Conservation (phyloP, 768 basidiomycete species). For the Mycena polygramma region DNA sequence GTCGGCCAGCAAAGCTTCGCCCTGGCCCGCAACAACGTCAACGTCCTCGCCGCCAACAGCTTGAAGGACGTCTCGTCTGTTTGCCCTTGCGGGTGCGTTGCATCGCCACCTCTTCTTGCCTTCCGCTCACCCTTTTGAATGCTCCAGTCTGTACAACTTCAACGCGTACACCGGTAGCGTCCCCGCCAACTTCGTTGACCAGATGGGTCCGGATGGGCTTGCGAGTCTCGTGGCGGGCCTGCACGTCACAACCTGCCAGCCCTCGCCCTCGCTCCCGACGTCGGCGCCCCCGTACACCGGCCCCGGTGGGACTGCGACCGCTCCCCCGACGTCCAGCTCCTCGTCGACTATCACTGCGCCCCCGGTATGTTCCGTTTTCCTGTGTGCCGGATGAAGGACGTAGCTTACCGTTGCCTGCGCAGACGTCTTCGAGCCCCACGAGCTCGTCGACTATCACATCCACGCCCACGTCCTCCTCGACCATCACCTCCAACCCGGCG, state of each 20-base stretch:
- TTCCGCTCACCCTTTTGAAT: background rate
- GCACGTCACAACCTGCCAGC: slow-evolving; percentile 28
- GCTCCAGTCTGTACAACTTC: slow-evolving; percentile 31
- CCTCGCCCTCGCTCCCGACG: slow-evolving; percentile 34
- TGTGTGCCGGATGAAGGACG: too few species aligned
- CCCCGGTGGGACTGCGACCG: slow-evolving; percentile 11
- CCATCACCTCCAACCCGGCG: slow-evolving; percentile 1
- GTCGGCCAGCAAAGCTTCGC: slow-evolving; percentile 38
- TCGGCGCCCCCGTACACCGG: slow-evolving; percentile 33
- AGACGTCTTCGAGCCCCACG: slow-evolving; percentile 12
- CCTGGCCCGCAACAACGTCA: slow-evolving; percentile 28
- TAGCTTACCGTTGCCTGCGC: too few species aligned
- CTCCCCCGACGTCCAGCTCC: slow-evolving; percentile 20
- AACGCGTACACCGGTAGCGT: slow-evolving; percentile 37
- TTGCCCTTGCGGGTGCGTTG: slow-evolving; percentile 36
- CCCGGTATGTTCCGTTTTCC: slow-evolving; percentile 21
- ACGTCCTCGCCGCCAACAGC: slow-evolving; percentile 32
- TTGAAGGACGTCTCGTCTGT: slow-evolving; percentile 27
- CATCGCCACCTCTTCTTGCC: background rate
- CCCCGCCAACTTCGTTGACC: slow-evolving; percentile 24
- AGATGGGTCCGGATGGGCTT: slow-evolving; percentile 27
- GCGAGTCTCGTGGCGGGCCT: slow-evolving; percentile 25
- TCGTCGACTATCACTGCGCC: slow-evolving; percentile 20
- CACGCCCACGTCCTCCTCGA: slow-evolving; percentile 9
- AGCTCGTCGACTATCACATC: slow-evolving; percentile 17